Percentiles rank a stretch among this genome's conserved stretches.
These are phyloP conservation scores for Ensete glaucum DNA, from an alignment of 176 grass and related monocot species.

Conservation along the genomic window DNA sequence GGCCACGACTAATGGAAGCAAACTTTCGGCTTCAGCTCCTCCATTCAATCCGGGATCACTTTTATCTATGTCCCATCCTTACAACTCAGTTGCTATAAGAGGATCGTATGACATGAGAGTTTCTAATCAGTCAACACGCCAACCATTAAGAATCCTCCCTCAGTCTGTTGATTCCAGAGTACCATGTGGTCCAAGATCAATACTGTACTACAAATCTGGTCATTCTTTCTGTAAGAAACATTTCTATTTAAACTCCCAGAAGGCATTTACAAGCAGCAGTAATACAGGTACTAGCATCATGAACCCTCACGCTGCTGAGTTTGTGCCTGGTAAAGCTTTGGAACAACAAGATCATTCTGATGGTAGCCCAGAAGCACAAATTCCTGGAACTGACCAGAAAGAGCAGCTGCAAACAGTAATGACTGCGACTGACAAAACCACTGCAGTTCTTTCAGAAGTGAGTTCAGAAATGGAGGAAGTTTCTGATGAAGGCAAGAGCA, in stretches of 20 bases:
- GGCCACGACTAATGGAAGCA: slow-evolving; percentile 49
- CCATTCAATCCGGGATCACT: slow-evolving; percentile 87
- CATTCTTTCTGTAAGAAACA: slow-evolving; percentile 73
- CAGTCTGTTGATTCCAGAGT: slow-evolving; percentile 65
- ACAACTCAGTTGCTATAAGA: slow-evolving; percentile 41
- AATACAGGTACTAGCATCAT: slow-evolving; percentile 35
- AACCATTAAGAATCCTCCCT: slow-evolving; percentile 48
- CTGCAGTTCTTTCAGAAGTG: slow-evolving; percentile 25
- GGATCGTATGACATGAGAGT: slow-evolving; percentile 46
- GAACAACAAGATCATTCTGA: slow-evolving; percentile 46
- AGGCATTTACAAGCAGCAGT: slow-evolving; percentile 27
- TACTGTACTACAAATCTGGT: slow-evolving; percentile 51
- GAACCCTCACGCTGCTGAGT: slow-evolving; percentile 98
- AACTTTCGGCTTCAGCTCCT: slow-evolving; percentile 93
- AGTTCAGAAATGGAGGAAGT: slow-evolving; percentile 32
- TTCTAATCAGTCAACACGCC: slow-evolving; percentile 42
- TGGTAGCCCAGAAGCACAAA: slow-evolving; percentile 26
- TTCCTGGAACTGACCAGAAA: slow-evolving; percentile 18
- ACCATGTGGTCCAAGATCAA: slow-evolving; percentile 70
- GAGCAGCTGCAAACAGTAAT: slow-evolving; percentile 3
- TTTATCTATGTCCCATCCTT: slow-evolving; percentile 57
- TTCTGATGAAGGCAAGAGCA: slow-evolving; percentile 29
- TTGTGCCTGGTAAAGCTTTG: slow-evolving; percentile 56
- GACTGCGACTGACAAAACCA: slow-evolving; percentile 16
- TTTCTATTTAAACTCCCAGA: slow-evolving; percentile 56